Percentiles rank a stretch among this genome's conserved stretches.
Conservation (phyloP, 2,329 filamentous ascomycete species). For the Stagonosporopsis rhizophila region DNA sequence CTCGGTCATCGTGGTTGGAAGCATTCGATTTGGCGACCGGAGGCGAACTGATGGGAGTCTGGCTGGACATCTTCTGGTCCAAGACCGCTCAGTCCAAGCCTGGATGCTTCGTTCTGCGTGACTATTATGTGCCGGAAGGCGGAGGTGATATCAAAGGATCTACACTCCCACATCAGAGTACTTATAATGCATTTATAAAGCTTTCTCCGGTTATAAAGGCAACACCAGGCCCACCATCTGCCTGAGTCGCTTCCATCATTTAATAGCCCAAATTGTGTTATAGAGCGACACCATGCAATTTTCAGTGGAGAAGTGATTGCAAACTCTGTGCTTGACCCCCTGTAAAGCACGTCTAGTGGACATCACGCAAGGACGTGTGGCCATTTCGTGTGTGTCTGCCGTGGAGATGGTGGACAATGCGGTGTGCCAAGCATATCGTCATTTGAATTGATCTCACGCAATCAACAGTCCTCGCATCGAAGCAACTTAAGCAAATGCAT, state of each 20-base stretch:
- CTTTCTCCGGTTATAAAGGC: neutral
- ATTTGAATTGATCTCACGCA: conserved; percentile 15
- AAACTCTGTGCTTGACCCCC: conserved; percentile 1
- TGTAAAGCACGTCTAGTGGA: conserved; percentile 10
- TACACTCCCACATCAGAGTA: neutral
- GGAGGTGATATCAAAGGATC: neutral
- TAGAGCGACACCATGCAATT: neutral
- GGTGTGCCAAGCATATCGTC: conserved; percentile 23
- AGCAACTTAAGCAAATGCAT: conserved; percentile 2
- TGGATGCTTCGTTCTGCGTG: neutral
- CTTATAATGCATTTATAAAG: neutral
- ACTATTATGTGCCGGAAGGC: neutral
- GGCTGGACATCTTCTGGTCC: neutral
- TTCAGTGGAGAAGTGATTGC: conserved; percentile 5
- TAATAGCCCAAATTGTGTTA: neutral
- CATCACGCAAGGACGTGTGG: conserved; percentile 12
- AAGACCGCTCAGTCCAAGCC: neutral
- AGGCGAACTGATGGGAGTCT: neutral
- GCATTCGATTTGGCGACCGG: neutral
- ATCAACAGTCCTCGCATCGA: conserved; percentile 19
- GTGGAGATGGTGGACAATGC: conserved; percentile 14
- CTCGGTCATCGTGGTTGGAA: conserved; percentile 7
- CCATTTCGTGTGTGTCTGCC: conserved; percentile 2
- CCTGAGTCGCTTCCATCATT: neutral
- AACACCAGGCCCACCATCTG: neutral